Evolutionary conservation across 2,329 filamentous ascomycete species (phyloP), one percentile per base, ranked within the genome.

Genomic region (Penicillium sp.): DNA sequence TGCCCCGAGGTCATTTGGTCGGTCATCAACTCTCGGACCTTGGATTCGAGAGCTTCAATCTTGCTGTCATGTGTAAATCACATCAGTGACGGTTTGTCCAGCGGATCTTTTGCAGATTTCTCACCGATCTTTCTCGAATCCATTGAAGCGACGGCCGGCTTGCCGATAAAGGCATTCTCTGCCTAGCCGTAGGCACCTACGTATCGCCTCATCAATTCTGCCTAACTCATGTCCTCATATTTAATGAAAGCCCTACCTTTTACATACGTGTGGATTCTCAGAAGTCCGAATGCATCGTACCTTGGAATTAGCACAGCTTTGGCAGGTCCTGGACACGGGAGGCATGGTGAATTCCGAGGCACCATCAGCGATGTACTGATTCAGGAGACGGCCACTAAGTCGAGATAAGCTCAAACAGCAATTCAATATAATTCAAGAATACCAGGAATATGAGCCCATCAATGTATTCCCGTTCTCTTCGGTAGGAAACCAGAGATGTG

Each of bases 161-260:
- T 74, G 70, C 6, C 76, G 72, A 54, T 73, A 75, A 2, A 72
- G 60, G 57, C 76, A 78, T 49, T 73, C 67, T 57, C 76, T 75
- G 20, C 70, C 67, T 28, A 78, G 63, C 17, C 76, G 73, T 34
- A 65, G 64, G 48, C 76, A 78, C 59, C 75, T 76, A 47, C 45
- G 3, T 5, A 17, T 35, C 3, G 20, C 50, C 57, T 11, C 39
- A 28, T 41, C 12, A 59, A 22, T 7, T 45, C 4, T 22, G 11
- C 10, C 3, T 38, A 14, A 2, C n/a, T 25, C 25, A 31, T 28
- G 10, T 17, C 5, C 5, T 6, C 6, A 41, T 12, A 4, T 15
- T 12, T 7, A 7, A 6, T 39, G 22, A 14, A n/a, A n/a, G 12
- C 12, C 52, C 31, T 56, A 69, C 67, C 68, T 58, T 31, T 59